Conservation (phyloP, 192 early-diverging fungal genomes). For the Coemansia erecta region DNA sequence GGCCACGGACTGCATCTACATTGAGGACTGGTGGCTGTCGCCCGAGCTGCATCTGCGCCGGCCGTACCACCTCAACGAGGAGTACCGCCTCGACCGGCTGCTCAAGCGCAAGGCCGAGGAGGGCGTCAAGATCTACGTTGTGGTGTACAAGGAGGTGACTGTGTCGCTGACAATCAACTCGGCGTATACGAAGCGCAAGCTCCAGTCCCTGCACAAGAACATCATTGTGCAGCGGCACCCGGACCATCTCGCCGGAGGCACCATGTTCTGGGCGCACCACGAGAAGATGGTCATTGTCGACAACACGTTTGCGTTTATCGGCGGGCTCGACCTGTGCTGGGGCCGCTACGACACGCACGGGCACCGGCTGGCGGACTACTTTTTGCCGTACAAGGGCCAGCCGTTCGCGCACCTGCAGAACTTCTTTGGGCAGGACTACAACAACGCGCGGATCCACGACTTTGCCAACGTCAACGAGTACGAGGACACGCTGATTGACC, state of each 20-base stretch:
- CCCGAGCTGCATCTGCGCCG: slow-evolving; percentile 84
- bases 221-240: slow-evolving; percentile 85
- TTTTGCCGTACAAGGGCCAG: slow-evolving; percentile 43
- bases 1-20: slow-evolving; percentile 67
- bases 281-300: slow-evolving; percentile 83
- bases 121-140: slow-evolving; percentile 80
- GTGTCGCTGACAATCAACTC: slow-evolving; percentile 71
- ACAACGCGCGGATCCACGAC: slow-evolving; percentile 83
- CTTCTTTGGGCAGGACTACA: slow-evolving; percentile 79
- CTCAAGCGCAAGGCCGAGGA: slow-evolving; percentile 77
- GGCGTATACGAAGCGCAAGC: slow-evolving; percentile 67
- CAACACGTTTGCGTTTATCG: slow-evolving; percentile 77
- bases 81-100: slow-evolving; percentile 76
- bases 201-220: slow-evolving; percentile 69
- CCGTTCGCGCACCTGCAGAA: slow-evolving; percentile 49
- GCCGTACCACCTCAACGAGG: slow-evolving; percentile 68
- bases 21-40: slow-evolving; percentile 86
- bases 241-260: slow-evolving; percentile 70
- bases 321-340: slow-evolving; percentile 84
- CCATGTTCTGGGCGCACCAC: slow-evolving; percentile 82
- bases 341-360: slow-evolving; percentile 82
- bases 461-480: slow-evolving; percentile 59
- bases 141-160: slow-evolving; percentile 81
- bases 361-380: slow-evolving; percentile 74
- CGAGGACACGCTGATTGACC: slow-evolving; percentile 52